Conservation (phyloP, 2,329 filamentous ascomycete genomes). For the Aureobasidium sp. region DNA sequence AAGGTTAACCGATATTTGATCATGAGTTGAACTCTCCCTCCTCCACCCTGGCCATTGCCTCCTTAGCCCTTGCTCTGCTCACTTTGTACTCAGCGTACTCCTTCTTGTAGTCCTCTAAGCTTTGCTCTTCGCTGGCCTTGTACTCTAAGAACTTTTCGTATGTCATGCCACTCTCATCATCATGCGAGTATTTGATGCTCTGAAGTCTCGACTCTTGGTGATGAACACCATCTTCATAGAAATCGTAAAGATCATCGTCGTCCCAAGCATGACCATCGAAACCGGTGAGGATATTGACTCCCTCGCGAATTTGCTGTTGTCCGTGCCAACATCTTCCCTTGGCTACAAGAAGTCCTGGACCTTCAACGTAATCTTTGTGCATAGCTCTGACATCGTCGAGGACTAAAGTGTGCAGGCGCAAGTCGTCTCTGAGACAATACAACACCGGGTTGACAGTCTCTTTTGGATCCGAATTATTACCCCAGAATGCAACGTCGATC, state of each 20-base stretch:
- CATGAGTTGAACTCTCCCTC: background rate
- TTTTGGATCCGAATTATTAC: background rate
- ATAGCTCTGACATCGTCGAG: background rate
- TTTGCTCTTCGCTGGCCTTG: background rate
- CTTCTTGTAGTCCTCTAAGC: background rate
- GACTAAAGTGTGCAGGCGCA: background rate
- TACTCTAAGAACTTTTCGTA: background rate
- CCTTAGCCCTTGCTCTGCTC: background rate
- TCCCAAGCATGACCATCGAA: background rate
- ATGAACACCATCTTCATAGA: background rate
- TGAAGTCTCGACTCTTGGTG: background rate
- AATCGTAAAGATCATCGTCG: background rate
- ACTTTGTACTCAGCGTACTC: background rate
- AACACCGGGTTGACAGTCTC: background rate
- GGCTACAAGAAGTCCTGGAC: background rate
- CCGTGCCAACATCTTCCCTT: background rate
- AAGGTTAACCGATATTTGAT: too few species aligned
- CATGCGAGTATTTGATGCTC: background rate
- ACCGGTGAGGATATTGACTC: background rate
- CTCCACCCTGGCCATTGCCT: background rate
- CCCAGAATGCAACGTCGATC: background rate
- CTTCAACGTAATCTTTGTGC: background rate
- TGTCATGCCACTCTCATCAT: fast-evolving
- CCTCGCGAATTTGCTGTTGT: background rate
- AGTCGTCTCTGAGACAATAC: background rate